Base-by-base conservation (phyloP, 208 protist genomes). In the Angomonas ambiguus region DNA sequence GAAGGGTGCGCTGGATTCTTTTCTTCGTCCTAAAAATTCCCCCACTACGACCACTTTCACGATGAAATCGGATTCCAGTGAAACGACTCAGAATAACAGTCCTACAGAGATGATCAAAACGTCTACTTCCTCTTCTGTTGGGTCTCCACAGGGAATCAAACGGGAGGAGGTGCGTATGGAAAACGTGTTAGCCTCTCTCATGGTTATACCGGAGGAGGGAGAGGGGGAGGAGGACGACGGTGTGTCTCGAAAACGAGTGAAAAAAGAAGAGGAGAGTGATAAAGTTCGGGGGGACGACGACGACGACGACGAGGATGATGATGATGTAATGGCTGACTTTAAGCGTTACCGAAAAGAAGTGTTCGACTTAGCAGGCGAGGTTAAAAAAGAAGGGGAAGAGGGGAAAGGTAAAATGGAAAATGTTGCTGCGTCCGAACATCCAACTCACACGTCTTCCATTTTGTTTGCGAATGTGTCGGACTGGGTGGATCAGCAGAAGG, bases 1-100 rank as follows among this genome's bases (percentile, higher is more conserved):
- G 55, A 67, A 73, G 34, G 89, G 89, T 1, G 85, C 88, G 30
- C 64, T 94, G 30, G 88, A 94, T 62, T 71, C 62, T 16, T 92
- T 88, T 70, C 69, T 92, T 18, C 58, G 53, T 16, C 61, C 20
- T 2, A 55, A 35, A 27, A 24, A 22, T 18, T 20, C 58, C 11
- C 58, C 41, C 31, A 67, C 71, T 27, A 68, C 48, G 5, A 68
- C 63, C 53, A 68, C 63, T 33, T 61, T 61, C 24, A 61, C 56
- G 18, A 1, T 61, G 18, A 38, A 20, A 10, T 33, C 56, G 2
- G 31, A 30, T 8, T 59, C 53, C 53, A 27, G 13, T 31, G 53
- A 6, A 6, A 31, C 53, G 25, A 59, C 49, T 5, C 20, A 11
- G 24, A 55, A 59, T 22, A 59, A n/a, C 34, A 59, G 53, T 35